phyloP scores from a whole-genome alignment of 73 alveolate genomes.

The Symbiodinium natans region DNA sequence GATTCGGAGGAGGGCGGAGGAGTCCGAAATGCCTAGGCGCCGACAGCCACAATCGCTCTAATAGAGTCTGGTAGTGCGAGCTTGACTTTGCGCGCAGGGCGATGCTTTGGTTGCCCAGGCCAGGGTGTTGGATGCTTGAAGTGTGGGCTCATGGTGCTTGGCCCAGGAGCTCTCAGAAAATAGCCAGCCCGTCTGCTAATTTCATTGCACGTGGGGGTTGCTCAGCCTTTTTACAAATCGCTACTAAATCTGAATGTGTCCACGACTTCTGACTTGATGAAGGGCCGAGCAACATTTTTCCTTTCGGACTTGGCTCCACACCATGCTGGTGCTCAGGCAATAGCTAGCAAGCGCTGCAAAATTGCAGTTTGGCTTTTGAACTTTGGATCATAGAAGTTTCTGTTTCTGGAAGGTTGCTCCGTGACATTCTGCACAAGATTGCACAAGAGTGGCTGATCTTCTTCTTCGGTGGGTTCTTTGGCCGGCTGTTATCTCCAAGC shows the following conservation, averaged over 20 bases:
- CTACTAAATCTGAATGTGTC: not conserved
- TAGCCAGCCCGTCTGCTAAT: not conserved
- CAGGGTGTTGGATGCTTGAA: not conserved
- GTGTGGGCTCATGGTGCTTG: no score
- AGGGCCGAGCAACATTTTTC: not conserved
- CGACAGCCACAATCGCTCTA: no score
- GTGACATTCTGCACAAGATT: not conserved
- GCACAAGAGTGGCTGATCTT: not conserved
- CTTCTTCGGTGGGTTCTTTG: no score
- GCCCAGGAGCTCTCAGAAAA: not conserved
- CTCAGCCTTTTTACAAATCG: not conserved
- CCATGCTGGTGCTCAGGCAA: not conserved
- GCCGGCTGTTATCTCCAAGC: no score
- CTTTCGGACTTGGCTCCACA: not conserved
- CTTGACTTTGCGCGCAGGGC: not conserved
- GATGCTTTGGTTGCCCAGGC: not conserved
- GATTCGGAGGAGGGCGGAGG: no score
- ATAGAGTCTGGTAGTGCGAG: no score
- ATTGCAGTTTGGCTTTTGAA: slow-evolving; percentile 1
- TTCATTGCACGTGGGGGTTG: not conserved
- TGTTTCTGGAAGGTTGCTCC: not conserved
- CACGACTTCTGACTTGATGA: not conserved
- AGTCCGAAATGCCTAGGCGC: no score
- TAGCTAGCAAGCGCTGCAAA: not conserved
- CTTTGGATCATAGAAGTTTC: not conserved